phyloP scores from a whole-genome alignment of 352 stramenopile genomes.

The Globisporangium cystogenes region DNA sequence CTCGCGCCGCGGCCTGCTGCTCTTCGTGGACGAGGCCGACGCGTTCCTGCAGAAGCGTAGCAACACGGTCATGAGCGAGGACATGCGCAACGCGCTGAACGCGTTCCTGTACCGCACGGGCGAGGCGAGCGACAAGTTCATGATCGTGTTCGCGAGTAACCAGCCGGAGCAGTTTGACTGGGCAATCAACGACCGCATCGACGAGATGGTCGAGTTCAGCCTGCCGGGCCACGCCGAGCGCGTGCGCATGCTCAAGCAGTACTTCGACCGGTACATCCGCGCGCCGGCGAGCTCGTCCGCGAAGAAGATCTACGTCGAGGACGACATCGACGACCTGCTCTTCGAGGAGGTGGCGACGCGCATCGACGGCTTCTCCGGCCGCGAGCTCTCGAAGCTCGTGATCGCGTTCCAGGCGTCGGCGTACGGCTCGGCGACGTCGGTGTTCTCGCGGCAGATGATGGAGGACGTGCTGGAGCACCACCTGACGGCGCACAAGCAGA shows the following conservation, averaged over 20 bases:
- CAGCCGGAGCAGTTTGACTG: slow-evolving; percentile 98
- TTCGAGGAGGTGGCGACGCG: slow-evolving; percentile 90
- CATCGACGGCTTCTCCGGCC: slow-evolving; percentile 97
- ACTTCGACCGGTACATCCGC: slow-evolving; percentile 97
- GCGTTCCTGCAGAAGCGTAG: slow-evolving; percentile 98
- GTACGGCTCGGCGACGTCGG: slow-evolving; percentile 93
- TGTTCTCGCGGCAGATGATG: slow-evolving; percentile 93
- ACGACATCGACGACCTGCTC: slow-evolving; percentile 88
- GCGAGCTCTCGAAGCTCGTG: slow-evolving; percentile 98
- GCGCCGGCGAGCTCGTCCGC: slow-evolving; percentile 81
- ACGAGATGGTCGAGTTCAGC: slow-evolving; percentile 98
- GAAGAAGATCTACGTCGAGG: slow-evolving; percentile 90
- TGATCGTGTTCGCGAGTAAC: slow-evolving; percentile 99
- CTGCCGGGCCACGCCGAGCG: slow-evolving; percentile 93
- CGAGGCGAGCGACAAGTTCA: slow-evolving; percentile 98
- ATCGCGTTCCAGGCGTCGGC: slow-evolving; percentile 98
- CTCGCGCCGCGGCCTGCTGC: slow-evolving; percentile 91
- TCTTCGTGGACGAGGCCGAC: slow-evolving; percentile 99
- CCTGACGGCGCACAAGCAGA: slow-evolving; percentile 90
- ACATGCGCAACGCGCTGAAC: slow-evolving; percentile 99
- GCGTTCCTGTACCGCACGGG: slow-evolving; percentile 99
- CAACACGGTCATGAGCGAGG: slow-evolving; percentile 92
- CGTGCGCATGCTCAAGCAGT: slow-evolving; percentile 96
- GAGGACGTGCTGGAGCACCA: slow-evolving; percentile 93
- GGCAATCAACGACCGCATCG: slow-evolving; percentile 99